Percentiles rank a stretch among this genome's conserved stretches.
These are phyloP conservation scores for Thermochaetoides dissita DNA, from an alignment of 2,329 filamentous ascomycete genomes.

Conservation along the genomic window DNA sequence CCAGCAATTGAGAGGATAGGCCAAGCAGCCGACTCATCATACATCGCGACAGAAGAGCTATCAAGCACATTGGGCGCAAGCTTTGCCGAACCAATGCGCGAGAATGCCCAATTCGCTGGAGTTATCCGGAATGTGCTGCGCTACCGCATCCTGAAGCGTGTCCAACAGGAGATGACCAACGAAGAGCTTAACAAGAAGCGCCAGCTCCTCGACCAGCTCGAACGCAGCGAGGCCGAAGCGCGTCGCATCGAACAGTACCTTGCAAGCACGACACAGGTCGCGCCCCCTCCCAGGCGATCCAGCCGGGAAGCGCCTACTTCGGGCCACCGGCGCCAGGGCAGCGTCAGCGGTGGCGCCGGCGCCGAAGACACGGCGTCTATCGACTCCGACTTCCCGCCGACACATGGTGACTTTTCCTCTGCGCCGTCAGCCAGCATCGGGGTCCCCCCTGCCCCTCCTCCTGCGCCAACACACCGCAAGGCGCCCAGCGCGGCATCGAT, in stretches of 20 bases:
- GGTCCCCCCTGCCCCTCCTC: conserved; percentile 40
- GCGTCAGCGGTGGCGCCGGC: no score
- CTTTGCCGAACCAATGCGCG: conserved; percentile 94
- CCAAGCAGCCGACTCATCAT: conserved; percentile 89
- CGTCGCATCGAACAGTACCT: conserved; percentile 89
- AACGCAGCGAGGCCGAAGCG: conserved; percentile 84
- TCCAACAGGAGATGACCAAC: conserved; percentile 93
- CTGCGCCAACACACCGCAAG: conserved; percentile 55
- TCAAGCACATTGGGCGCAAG: conserved; percentile 77
- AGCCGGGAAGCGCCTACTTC: conserved; percentile 34
- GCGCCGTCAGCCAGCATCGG: conserved; percentile 63
- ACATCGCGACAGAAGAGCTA: conserved; percentile 87
- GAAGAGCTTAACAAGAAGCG: conserved; percentile 87
- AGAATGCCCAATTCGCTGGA: conserved; percentile 92
- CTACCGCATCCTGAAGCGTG: conserved; percentile 82
- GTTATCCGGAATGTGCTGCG: conserved; percentile 80
- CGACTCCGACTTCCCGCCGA: conserved; percentile 90
- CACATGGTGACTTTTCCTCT: conserved; percentile 59
- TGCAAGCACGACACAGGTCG: conserved; percentile 49
- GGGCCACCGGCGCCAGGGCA: conserved; percentile 37
- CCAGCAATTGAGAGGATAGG: conserved; percentile 88
- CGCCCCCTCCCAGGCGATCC: conserved; percentile 53
- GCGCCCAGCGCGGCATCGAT: conserved; percentile 78
- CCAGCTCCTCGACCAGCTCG: conserved; percentile 69
- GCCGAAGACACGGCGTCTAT: conserved; percentile 75